phyloP scores from a whole-genome alignment of 345 rosid species.

The Citrus glauca region DNA sequence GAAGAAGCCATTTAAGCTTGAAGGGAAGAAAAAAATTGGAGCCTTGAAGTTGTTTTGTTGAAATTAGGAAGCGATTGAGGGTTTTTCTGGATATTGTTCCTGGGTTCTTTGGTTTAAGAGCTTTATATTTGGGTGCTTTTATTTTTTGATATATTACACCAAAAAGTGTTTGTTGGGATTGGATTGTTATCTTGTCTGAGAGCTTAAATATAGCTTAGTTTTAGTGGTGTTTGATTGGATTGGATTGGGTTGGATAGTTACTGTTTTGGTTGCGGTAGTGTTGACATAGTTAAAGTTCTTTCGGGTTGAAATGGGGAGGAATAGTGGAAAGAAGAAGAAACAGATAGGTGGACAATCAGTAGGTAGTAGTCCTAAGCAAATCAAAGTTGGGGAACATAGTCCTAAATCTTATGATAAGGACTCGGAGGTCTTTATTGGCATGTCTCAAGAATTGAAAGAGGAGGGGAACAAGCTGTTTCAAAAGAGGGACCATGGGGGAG shows the following conservation, averaged over 20 bases:
- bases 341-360: slow-evolving; percentile 29
- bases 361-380: slow-evolving; percentile 30
- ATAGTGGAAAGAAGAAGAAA: slow-evolving; percentile 42
- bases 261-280: slow-evolving; percentile 1
- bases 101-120: slow-evolving; percentile 18
- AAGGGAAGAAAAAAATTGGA: slow-evolving; percentile 13
- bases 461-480: slow-evolving; percentile 87
- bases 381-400: slow-evolving; percentile 22
- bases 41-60: slow-evolving; percentile 13
- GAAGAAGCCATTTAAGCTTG: slow-evolving; percentile 15
- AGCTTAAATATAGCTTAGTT: slow-evolving; percentile 7
- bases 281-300: slow-evolving; percentile 2
- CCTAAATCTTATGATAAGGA: slow-evolving; percentile 44
- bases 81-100: slow-evolving; percentile 1
- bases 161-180: slow-evolving; percentile 1
- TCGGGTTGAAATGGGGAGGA: slow-evolving; percentile 42
- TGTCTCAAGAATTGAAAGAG: slow-evolving; percentile 70
- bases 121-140: slow-evolving; percentile 16
- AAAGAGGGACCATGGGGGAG: slow-evolving; percentile 67
- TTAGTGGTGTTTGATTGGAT: not conserved
- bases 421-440: slow-evolving; percentile 43
- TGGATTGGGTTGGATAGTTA: slow-evolving; percentile 11
- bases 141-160: slow-evolving; percentile 7
- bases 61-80: slow-evolving; percentile 15
- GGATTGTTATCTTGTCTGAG: slow-evolving; percentile 9